Percentiles rank a stretch among this genome's conserved stretches.
Conservation (phyloP, 1,139 yeast species). For the Yamadazyma kanchanaburiensis region DNA sequence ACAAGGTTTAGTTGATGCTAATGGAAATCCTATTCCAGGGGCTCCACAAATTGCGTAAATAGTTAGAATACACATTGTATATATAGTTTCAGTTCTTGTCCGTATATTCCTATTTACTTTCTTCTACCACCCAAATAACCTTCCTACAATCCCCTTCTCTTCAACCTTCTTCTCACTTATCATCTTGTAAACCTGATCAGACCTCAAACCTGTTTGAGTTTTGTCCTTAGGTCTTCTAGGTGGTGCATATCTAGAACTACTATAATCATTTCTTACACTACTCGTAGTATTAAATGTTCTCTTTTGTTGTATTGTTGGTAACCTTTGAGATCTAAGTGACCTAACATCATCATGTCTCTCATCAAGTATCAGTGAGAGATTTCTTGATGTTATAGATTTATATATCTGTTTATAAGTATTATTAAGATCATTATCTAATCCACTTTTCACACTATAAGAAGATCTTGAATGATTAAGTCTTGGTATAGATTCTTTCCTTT, state of each 20-base stretch:
- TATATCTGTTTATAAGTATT: slow-evolving; percentile 33
- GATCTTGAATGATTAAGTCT: slow-evolving; percentile 1
- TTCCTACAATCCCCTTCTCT: slow-evolving; percentile 20
- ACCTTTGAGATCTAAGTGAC: slow-evolving; percentile 14
- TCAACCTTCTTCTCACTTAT: slow-evolving; percentile 13
- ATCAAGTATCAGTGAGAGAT: slow-evolving; percentile 18
- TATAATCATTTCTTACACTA: slow-evolving; percentile 3
- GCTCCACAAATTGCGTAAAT: slow-evolving; percentile 41
- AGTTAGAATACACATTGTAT: slow-evolving; percentile 4
- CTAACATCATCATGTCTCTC: slow-evolving; percentile 12
- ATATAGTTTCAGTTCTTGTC: slow-evolving; percentile 2
- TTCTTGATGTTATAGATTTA: slow-evolving; percentile 35
- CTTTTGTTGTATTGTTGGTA: slow-evolving; percentile 18
- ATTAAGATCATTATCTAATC: slow-evolving; percentile 18
- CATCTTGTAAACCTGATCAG: slow-evolving; percentile 20
- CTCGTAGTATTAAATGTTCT: slow-evolving; percentile 5
- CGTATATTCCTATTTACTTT: not conserved
- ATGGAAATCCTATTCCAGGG: slow-evolving; percentile 82
- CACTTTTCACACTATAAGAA: slow-evolving; percentile 13
- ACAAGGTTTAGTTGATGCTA: slow-evolving; percentile 75
- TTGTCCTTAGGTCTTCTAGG: slow-evolving; percentile 7
- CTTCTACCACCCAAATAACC: slow-evolving; percentile 35
- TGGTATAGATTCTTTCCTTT: slow-evolving; percentile 2
- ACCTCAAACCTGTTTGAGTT: slow-evolving; percentile 12
- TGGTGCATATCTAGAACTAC: not conserved